Evolutionary conservation across 495 filamentous ascomycete genomes (phyloP).

Genomic region (Xylaria cubensis): DNA sequence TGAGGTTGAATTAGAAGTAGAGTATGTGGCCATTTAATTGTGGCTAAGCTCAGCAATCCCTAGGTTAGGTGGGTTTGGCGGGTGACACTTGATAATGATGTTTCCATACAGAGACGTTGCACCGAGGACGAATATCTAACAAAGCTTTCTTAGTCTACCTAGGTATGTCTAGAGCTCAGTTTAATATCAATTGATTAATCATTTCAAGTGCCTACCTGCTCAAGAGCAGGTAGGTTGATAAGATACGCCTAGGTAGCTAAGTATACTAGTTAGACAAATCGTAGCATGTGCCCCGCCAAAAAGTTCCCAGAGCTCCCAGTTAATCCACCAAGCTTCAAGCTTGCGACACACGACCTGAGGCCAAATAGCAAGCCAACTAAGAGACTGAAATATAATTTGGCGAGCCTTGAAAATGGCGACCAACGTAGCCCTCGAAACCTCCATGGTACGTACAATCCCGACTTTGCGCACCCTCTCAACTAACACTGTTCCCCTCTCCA

Average conservation of each 20-base stretch:
- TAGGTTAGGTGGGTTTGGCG: background rate
- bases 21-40: constrained; percentile 11
- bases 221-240: background rate
- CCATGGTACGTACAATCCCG: constrained; percentile 66
- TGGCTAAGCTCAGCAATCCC: background rate
- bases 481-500: constrained; percentile 29
- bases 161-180: background rate
- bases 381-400: background rate
- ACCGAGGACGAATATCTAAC: background rate
- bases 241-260: background rate
- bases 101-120: background rate
- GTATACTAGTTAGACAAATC: too few relatives aligned
- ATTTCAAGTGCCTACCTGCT: too few relatives aligned
- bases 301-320: constrained; percentile 16
- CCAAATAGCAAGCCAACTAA: background rate
- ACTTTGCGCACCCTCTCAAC: background rate
- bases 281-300: constrained; percentile 27
- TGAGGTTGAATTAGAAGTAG: background rate
- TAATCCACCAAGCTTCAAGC: constrained; percentile 11
- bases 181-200: too few relatives aligned
- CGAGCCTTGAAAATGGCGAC: constrained; percentile 65
- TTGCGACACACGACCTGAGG: background rate
- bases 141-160: background rate
- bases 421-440: constrained; percentile 78
- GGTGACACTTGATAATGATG: background rate